Evolutionary conservation across 1,284 basidiomycete species (phyloP).

Genomic region (Cutaneotrichosporon sp.): DNA sequence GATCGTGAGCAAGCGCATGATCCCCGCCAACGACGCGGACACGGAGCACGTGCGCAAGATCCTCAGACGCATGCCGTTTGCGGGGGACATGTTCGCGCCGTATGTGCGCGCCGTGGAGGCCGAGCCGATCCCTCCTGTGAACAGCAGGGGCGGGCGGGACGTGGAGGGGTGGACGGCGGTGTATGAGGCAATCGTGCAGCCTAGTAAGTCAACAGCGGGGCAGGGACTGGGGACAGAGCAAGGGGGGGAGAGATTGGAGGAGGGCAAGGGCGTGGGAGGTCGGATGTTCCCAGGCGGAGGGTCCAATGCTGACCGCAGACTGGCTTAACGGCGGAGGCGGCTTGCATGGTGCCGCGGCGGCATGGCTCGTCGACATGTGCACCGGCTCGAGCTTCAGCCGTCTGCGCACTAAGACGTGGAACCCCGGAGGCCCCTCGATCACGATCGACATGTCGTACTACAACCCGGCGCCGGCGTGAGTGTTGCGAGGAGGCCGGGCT

Average conservation of each 20-base stretch:
- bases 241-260: no score
- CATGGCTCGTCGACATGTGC: slow-evolving; percentile 43
- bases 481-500: neutral
- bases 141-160: slow-evolving; percentile 14
- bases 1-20: slow-evolving; percentile 6
- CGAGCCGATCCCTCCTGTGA: slow-evolving; percentile 16
- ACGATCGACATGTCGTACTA: slow-evolving; percentile 38
- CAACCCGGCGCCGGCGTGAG: slow-evolving; percentile 26
- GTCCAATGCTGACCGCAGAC: slow-evolving; percentile 23
- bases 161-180: slow-evolving; percentile 17
- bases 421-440: slow-evolving; percentile 38
- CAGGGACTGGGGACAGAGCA: no score
- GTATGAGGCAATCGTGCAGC: slow-evolving; percentile 17
- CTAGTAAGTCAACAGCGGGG: neutral
- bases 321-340: slow-evolving; percentile 37
- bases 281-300: no score
- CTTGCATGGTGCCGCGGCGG: slow-evolving; percentile 41
- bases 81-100: slow-evolving; percentile 13
- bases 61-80: slow-evolving; percentile 16
- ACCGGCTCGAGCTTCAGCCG: slow-evolving; percentile 15
- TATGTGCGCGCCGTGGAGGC: slow-evolving; percentile 12
- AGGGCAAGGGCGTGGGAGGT: no score
- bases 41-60: slow-evolving; percentile 8
- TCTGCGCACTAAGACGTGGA: slow-evolving; percentile 25
- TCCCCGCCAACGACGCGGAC: slow-evolving; percentile 16